phyloP scores from a whole-genome alignment of 306 rosid genomes.

The Acacia acuminata region DNA sequence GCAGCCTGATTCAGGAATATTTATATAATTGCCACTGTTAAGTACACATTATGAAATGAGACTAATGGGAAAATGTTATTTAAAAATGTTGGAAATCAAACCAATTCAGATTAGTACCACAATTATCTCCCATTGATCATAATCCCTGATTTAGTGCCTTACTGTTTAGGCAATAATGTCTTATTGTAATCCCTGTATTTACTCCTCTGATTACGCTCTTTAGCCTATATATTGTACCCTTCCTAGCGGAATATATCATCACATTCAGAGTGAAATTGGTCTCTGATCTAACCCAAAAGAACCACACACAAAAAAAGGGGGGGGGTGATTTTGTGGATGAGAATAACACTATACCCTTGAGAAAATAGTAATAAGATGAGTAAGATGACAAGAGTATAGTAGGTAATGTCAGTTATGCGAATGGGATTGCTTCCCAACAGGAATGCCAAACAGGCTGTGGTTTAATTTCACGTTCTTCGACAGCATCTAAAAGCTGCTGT shows the following conservation, averaged over 20 bases:
- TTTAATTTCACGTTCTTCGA: conserved; percentile 1
- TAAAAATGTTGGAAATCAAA: too few relatives aligned
- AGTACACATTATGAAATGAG: not conserved
- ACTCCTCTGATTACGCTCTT: too few relatives aligned
- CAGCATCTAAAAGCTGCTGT: not conserved
- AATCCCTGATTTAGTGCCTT: too few relatives aligned
- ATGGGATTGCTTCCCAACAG: not conserved
- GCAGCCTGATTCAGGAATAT: not conserved
- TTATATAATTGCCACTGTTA: not conserved
- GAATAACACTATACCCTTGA: not conserved
- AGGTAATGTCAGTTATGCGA: not conserved
- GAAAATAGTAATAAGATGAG: not conserved
- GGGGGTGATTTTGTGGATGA: not conserved
- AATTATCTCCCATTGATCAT: too few relatives aligned
- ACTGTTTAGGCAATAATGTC: too few relatives aligned
- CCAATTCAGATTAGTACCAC: too few relatives aligned
- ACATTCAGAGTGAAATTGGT: too few relatives aligned
- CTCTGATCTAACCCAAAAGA: too few relatives aligned
- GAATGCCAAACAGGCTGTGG: not conserved
- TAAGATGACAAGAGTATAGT: not conserved
- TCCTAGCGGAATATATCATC: too few relatives aligned
- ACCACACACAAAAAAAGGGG: too few relatives aligned
- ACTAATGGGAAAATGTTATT: not conserved
- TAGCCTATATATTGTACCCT: too few relatives aligned
- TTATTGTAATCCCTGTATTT: too few relatives aligned